These are phyloP conservation scores for Baudoinia panamericana DNA, from an alignment of 495 filamentous ascomycete genomes.

Conservation along the genomic window DNA sequence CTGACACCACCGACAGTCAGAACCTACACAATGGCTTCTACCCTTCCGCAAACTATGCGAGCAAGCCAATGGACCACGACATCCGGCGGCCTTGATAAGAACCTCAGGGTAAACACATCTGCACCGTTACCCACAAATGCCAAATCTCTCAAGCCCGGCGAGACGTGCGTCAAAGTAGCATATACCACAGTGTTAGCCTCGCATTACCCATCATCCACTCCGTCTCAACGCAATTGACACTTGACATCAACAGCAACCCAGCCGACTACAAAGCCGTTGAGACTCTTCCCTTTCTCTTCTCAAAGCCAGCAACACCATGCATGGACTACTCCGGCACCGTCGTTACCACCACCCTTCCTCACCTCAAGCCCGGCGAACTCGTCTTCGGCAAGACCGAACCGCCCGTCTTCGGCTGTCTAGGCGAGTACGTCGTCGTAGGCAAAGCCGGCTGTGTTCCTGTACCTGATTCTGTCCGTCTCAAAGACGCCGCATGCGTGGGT, in stretches of 20 bases:
- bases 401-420: conserved; percentile 19
- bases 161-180: conserved; percentile 25
- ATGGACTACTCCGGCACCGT: conserved; percentile 27
- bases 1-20: too few species aligned
- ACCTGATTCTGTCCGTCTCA: conserved; percentile 20
- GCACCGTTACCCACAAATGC: conserved; percentile 13
- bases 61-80: conserved; percentile 20
- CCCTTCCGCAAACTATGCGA: conserved; percentile 22
- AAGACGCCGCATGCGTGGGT: conserved; percentile 22
- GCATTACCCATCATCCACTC: too few species aligned
- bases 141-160: conserved; percentile 6
- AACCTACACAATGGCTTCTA: conserved; percentile 2
- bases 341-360: conserved; percentile 5
- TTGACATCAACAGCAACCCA: too few species aligned
- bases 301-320: conserved; percentile 20
- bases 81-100: conserved; percentile 23
- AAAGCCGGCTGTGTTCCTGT: conserved; percentile 14
- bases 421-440: conserved; percentile 19
- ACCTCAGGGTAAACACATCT: conserved; percentile 17
- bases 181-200: too few species aligned
- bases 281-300: conserved; percentile 12
- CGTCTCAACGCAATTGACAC: too few species aligned
- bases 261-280: conserved; percentile 28
- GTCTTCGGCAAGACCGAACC: conserved; percentile 23
- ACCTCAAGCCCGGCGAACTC: conserved; percentile 21